Evolutionary conservation across 768 basidiomycete species (phyloP).

Genomic region (Phaffia australis): DNA sequence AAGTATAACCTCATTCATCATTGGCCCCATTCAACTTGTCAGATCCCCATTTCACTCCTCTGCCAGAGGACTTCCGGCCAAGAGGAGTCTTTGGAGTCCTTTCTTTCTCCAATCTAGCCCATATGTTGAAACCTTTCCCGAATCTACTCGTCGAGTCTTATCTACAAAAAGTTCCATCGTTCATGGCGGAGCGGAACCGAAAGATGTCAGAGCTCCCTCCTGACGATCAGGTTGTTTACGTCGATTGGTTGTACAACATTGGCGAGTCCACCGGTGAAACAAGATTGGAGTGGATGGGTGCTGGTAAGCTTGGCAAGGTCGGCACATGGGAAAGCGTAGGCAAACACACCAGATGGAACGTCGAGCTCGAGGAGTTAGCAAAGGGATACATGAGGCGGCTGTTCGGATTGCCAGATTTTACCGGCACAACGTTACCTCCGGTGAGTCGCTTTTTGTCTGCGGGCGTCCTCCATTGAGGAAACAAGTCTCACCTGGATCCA

Average conservation of each 20-base stretch:
- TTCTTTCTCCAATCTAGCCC: slow-evolving; percentile 18
- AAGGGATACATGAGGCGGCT: slow-evolving; percentile 25
- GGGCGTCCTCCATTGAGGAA: too few relatives aligned
- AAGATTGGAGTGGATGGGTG: slow-evolving; percentile 27
- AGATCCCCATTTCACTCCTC: slow-evolving; percentile 24
- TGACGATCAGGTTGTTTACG: slow-evolving; percentile 26
- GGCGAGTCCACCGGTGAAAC: slow-evolving; percentile 23
- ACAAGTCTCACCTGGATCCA: too few relatives aligned
- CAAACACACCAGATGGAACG: slow-evolving; percentile 20
- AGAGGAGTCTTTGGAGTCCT: slow-evolving; percentile 12
- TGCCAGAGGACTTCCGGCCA: slow-evolving; percentile 24
- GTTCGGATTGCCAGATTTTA: slow-evolving; percentile 24
- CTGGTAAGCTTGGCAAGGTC: slow-evolving; percentile 15
- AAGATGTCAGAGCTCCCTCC: slow-evolving; percentile 15
- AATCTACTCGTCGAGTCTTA: slow-evolving; percentile 23
- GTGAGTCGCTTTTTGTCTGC: background rate
- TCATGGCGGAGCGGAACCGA: slow-evolving; percentile 1
- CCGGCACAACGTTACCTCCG: slow-evolving; percentile 16
- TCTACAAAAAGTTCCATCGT: slow-evolving; percentile 18
- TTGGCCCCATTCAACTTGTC: background rate
- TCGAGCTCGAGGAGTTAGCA: slow-evolving; percentile 25
- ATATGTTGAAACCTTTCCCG: slow-evolving; percentile 24
- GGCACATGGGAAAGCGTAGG: slow-evolving; percentile 27
- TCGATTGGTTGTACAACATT: slow-evolving; percentile 28
- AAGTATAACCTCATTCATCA: background rate